phyloP scores from a whole-genome alignment of 306 rosid genomes.

The Cucumis melo region DNA sequence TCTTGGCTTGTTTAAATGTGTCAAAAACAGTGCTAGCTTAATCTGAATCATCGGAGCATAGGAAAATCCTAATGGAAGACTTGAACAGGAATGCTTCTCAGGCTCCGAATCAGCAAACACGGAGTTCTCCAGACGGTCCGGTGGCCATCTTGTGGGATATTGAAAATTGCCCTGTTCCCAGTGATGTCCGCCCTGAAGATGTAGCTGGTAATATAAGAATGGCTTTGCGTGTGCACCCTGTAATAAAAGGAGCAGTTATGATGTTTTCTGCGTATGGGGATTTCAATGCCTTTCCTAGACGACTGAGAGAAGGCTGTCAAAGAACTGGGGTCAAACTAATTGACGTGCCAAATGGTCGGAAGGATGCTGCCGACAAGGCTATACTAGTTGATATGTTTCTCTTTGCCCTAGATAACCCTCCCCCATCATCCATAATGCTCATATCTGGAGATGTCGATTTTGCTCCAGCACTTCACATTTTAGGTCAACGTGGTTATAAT shows the following conservation, averaged over 20 bases:
- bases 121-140: slow-evolving; percentile 50
- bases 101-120: slow-evolving; percentile 31
- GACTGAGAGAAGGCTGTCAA: slow-evolving; percentile 94
- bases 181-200: slow-evolving; percentile 91
- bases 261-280: slow-evolving; percentile 87
- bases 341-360: slow-evolving; percentile 97
- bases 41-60: slow-evolving; percentile 41
- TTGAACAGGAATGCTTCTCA: slow-evolving; percentile 35
- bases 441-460: slow-evolving; percentile 95
- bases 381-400: slow-evolving; percentile 95
- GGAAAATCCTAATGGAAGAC: slow-evolving; percentile 32
- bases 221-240: slow-evolving; percentile 87
- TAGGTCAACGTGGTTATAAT: slow-evolving; percentile 91
- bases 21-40: slow-evolving; percentile 16
- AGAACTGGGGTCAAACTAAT: slow-evolving; percentile 89
- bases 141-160: slow-evolving; percentile 93
- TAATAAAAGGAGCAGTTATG: slow-evolving; percentile 79
- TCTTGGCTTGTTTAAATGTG: slow-evolving; percentile 36
- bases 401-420: slow-evolving; percentile 96
- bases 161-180: slow-evolving; percentile 92
- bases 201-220: slow-evolving; percentile 87
- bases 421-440: slow-evolving; percentile 90
- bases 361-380: slow-evolving; percentile 98
- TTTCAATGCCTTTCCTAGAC: slow-evolving; percentile 79
- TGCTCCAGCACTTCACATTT: slow-evolving; percentile 91